Evolutionary conservation across 352 stramenopile species (phyloP).

Genomic region (Thalassiosira exigua): DNA sequence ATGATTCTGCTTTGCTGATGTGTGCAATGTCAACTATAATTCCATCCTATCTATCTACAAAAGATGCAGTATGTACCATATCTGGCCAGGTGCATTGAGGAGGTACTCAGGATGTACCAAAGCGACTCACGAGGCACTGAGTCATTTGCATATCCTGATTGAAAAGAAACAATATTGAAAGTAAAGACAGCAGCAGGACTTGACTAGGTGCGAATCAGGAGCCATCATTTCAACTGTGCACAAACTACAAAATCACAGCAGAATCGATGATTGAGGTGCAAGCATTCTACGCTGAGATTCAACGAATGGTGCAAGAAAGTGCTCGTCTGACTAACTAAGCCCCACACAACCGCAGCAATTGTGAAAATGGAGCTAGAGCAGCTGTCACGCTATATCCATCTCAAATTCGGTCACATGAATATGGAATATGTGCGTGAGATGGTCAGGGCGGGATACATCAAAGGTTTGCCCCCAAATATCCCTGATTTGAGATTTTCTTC

Average conservation of each 20-base stretch:
- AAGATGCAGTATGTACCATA: conserved; percentile 2
- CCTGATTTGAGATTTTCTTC: conserved; percentile 11
- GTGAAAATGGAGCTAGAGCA: neutral
- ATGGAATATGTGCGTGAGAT: conserved; percentile 15
- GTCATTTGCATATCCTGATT: neutral
- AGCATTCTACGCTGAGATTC: neutral
- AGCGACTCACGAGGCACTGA: neutral
- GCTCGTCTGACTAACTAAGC: neutral
- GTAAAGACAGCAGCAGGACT: conserved; percentile 7
- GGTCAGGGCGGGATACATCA: neutral
- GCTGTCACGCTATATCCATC: conserved; percentile 6
- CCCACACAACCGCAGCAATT: neutral
- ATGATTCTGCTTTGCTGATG: no score
- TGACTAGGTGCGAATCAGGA: conserved; percentile 7
- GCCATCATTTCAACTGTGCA: conserved; percentile 14
- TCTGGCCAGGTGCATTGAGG: neutral
- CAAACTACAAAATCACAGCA: conserved; percentile 9
- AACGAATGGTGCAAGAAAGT: neutral
- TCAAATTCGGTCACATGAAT: conserved; percentile 11
- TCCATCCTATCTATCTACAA: neutral
- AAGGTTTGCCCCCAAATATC: conserved; percentile 4
- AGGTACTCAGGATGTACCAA: neutral
- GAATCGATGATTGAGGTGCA: neutral
- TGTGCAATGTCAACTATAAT: no score
- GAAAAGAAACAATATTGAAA: neutral